phyloP scores from a whole-genome alignment of 768 basidiomycete genomes.

The Collybia sordida region DNA sequence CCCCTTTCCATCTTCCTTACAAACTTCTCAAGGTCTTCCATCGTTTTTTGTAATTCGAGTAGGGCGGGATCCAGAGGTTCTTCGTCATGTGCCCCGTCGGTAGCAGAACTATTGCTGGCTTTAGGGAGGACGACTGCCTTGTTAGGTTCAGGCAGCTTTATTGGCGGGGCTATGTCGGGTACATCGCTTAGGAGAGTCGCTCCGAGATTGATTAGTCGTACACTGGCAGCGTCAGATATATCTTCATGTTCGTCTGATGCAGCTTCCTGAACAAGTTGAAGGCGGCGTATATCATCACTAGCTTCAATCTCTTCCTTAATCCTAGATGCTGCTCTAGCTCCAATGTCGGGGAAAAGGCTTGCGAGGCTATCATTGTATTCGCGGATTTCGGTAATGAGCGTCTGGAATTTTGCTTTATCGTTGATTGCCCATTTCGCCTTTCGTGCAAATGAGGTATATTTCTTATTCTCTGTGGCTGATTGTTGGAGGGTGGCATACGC shows the following conservation, averaged over 20 bases:
- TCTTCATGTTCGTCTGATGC: background rate
- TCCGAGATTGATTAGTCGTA: no score
- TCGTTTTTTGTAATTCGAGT: no score
- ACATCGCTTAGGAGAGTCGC: no score
- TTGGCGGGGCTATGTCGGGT: no score
- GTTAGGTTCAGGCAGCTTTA: no score
- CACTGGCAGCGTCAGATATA: constrained; percentile 1
- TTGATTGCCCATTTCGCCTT: background rate
- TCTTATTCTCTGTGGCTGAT: background rate
- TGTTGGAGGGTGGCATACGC: background rate
- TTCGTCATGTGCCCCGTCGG: no score
- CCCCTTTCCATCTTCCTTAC: background rate
- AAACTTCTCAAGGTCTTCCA: no score
- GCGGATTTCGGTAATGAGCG: background rate
- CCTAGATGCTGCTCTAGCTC: background rate
- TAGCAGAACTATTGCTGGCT: no score
- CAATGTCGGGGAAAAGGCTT: constrained; percentile 1
- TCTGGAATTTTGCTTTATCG: background rate
- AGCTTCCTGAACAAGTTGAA: background rate
- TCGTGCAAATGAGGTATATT: background rate
- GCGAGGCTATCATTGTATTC: background rate
- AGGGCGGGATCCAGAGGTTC: no score
- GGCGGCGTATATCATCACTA: background rate
- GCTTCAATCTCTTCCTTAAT: background rate
- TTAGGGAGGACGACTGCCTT: no score